Evolutionary conservation across 495 filamentous ascomycete genomes (phyloP), one percentile per base, ranked within the genome.

Genomic region (Chaetomium fimeti): DNA sequence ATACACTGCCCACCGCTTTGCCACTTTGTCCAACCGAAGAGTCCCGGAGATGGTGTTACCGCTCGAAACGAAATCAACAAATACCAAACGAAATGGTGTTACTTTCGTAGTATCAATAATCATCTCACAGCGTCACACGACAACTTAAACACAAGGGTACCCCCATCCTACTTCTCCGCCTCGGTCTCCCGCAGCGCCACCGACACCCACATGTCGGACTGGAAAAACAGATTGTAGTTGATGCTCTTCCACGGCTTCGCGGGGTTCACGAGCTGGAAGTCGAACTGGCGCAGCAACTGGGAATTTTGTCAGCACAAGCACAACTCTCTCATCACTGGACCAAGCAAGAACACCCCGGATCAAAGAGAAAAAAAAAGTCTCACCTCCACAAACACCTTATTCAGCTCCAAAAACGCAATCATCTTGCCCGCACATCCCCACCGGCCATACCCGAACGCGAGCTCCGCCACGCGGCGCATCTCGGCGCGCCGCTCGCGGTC

Each of bases 371-470:
- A 22, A 40, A 1, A 13, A 59, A 25, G n/a, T 25, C 47, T 27
- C 58, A 83, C 79, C 80, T 85, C 82, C 5, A 86, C 77, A 55
- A 86, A 75, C 3, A 80, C 66, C 74, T 88, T 89, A 57, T 83
- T 82, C 64, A 87, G 65, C 71, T 87, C 79, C 51, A 82, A 12
- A 36, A 71, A 71, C 1, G 79, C 79, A 38, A 83, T 66, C 12
- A 64, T 62, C 71, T 82, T 79, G 27, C 82, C 82, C 29, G 78
- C 67, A 51, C 81, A 84, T 28, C 62, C 65, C 67, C 72, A 82
- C 25, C 77, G 72, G 74, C 62, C 77, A 68, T 73, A 85, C 79
- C 76, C 75, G 64, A 74, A 75, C 58, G 68, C 49, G 3, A 71
- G 29, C 40, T 72, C 71, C 11, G 68, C 54, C 16, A 60, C 60